phyloP scores from a whole-genome alignment of 2,329 filamentous ascomycete genomes.

The Septoria linicola region DNA sequence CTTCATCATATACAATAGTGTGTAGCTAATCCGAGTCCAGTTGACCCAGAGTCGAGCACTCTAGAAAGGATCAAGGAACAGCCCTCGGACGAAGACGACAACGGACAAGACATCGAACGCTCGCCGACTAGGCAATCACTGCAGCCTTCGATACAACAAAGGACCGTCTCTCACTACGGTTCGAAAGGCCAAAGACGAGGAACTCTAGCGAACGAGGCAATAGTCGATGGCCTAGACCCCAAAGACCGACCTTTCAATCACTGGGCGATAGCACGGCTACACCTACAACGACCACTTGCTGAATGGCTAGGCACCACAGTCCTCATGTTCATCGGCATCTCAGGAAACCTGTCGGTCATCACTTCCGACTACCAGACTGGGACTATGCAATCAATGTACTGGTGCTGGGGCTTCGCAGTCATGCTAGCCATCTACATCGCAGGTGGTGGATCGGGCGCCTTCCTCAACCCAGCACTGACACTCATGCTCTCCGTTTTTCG shows the following conservation, averaged over 20 bases:
- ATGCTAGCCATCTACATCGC: constrained; percentile 49
- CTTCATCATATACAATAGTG: neutral
- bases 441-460: constrained; percentile 49
- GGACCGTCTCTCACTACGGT: constrained; percentile 10
- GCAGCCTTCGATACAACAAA: constrained; percentile 7
- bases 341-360: constrained; percentile 38
- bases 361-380: constrained; percentile 40
- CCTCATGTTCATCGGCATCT: constrained; percentile 28
- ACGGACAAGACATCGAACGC: neutral
- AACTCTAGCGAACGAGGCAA: constrained; percentile 16
- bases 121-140: neutral
- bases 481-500: constrained; percentile 47
- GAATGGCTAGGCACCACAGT: constrained; percentile 56
- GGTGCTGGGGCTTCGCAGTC: constrained; percentile 54
- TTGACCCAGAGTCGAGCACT: constrained; percentile 9
- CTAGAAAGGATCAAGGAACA: constrained; percentile 9
- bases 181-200: constrained; percentile 13
- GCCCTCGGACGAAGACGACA: neutral
- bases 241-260: constrained; percentile 32
- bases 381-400: constrained; percentile 30
- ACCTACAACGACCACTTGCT: constrained; percentile 60
- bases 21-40: constrained; percentile 1
- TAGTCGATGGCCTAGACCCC: constrained; percentile 8
- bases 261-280: constrained; percentile 57
- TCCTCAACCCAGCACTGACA: constrained; percentile 50